Base-by-base conservation (phyloP, 768 basidiomycete species). In the Coprinopsis strossmayeri region DNA sequence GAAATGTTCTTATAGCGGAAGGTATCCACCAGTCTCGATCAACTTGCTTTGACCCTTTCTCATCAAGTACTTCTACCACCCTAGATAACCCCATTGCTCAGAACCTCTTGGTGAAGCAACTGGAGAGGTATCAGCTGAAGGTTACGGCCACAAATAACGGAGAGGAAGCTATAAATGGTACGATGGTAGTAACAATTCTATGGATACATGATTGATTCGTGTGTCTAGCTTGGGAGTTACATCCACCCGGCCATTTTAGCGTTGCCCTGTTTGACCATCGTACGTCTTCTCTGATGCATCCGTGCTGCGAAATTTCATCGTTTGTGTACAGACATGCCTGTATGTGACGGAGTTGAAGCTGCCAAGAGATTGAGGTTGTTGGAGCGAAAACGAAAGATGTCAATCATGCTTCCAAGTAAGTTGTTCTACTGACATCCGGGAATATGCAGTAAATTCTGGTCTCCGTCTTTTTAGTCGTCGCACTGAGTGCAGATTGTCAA, bases 321-420 rank as follows among this genome's bases (percentile, higher is more conserved):
- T 15, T 3, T 34, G 7, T 27, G n/a, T 18, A 3, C 43, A 86
- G 84, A 87, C 56, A 87, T 87, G 85, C 85, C 85, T 1, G 69
- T 87, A 43, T 85, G 82, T 53, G 85, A 87, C 57, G 85, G 85
- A 4, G 83, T 87, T 3, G 84, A 86, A 55, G 85, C 85, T 5
- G 73, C 81, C 25, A 85, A 85, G 61, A 73, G 78, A 42, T 42
- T 87, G 24, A 73, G 85, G 34, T 53, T 73, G 18, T 56, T 82
- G 18, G 85, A 87, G 59, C 73, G 64, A 51, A 76, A 76, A 57
- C 71, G 75, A n/a, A 79, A 78, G 53, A 65, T 68, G 3, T 57
- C 70, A 3, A 59, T 72, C 12, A 58, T 70, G 11, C 63, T 86
- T 15, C 83, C 83, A 0, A 80, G 84, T 84, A 62, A 46, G 76